Evolutionary conservation across 768 basidiomycete genomes (phyloP), one percentile per base, ranked within the genome.

Genomic region (Scleroderma bovista): DNA sequence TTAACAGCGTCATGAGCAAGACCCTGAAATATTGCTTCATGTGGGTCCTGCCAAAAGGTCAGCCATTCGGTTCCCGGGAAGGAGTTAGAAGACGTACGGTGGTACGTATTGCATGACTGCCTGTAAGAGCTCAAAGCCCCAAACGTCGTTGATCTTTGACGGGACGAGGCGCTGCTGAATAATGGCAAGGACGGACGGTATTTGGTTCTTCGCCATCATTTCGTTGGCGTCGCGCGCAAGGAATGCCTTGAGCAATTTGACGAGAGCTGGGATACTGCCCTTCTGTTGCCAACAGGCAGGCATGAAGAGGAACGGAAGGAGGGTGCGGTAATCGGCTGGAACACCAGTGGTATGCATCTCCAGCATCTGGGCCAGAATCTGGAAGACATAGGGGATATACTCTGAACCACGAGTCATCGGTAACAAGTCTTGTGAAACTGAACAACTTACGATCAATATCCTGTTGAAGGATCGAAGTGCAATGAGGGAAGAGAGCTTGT

Each of bases 301-400:
- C 0, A 85, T 88, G 40, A 97, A 79, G 16, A 99, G 74, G 60
- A 92, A 84, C 0, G 83, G 86, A 6, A 97, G 76, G 9, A 98
- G 74, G 24, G 75, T 71, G 23, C 84, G 83, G 70, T 97, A 99
- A 48, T 86, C 79, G 1, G 73, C 68, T 1, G 95, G 93, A 2
- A 94, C 74, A 7, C 75, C 72, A 2, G 66, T 60, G 2, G 65
- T 69, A 57, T 95, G 93, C 3, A 91, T 71, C 54, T 93, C 87
- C 26, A 99, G 84, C 78, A 99, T 93, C 61, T 98, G 96, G 0
- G 93, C 87, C 40, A 97, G 81, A 57, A 99, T 80, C 63, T 99
- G 96, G 77, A 98, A 97, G 48, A 89, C 88, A 65, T 96, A 99
- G 4, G 96, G 95, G 42, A 98, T 85, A 63, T 96, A 98, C 72